phyloP scores from a whole-genome alignment of 371 early-diverging fungal species.

The Mucor velutinosus region DNA sequence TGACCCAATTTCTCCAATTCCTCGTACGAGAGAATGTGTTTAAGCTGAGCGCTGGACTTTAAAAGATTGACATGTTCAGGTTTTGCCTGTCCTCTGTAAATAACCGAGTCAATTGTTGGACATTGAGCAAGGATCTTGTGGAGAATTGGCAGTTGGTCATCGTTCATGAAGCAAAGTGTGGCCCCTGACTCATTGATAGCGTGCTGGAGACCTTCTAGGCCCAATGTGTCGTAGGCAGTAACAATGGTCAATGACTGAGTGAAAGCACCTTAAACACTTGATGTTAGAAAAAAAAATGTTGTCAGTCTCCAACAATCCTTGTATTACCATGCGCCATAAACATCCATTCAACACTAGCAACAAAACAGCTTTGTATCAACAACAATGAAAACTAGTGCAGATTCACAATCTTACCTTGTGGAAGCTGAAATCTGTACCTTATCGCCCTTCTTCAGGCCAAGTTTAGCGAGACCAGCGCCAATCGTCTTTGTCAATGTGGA shows the following conservation, averaged over 20 bases:
- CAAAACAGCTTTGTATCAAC: neutral
- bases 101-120: slow-evolving; percentile 63
- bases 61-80: slow-evolving; percentile 12
- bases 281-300: neutral
- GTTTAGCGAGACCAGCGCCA: slow-evolving; percentile 68
- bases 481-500: slow-evolving; percentile 42
- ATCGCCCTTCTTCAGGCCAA: slow-evolving; percentile 66
- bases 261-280: slow-evolving; percentile 43
- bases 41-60: slow-evolving; percentile 19
- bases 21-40: slow-evolving; percentile 45
- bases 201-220: slow-evolving; percentile 69
- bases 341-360: slow-evolving; percentile 46
- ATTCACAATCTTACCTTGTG: slow-evolving; percentile 59
- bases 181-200: slow-evolving; percentile 70
- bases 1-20: slow-evolving; percentile 66
- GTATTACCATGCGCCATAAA: slow-evolving; percentile 40
- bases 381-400: neutral
- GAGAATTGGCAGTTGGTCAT: slow-evolving; percentile 65
- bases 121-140: slow-evolving; percentile 49
- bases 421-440: slow-evolving; percentile 74
- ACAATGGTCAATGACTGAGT: slow-evolving; percentile 69
- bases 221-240: slow-evolving; percentile 86
- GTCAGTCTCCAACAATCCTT: neutral
- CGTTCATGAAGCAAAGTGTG: slow-evolving; percentile 65
- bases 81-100: slow-evolving; percentile 73